Evolutionary conservation across 2,329 filamentous ascomycete species (phyloP), one percentile per base, ranked within the genome.

Genomic region (Aspergillus candidus): DNA sequence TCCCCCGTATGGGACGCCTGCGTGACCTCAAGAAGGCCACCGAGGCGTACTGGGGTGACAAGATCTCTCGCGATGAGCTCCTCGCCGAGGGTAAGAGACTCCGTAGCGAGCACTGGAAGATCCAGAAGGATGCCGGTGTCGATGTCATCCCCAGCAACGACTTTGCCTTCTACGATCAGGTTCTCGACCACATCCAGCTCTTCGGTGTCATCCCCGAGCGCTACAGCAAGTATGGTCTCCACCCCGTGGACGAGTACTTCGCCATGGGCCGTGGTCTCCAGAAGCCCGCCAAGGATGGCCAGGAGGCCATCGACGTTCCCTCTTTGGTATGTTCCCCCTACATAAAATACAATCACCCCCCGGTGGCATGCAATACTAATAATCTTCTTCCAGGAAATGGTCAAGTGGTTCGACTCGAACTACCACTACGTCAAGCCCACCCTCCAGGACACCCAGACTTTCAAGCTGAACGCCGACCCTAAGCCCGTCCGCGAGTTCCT

Each of bases 391-490:
- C 48, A 78, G 76, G 93, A 98, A 81, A 98, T 98, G 93, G 93
- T 98, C 64, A 98, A 98, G 81, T 98, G 93, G 93, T 98, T 98
- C 70, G 93, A 98, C 80, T 95, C 89, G 57, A 98, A 98, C 86
- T 98, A 98, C 84, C 93, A 97, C 82, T 98, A 98, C 73, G 93
- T 97, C 76, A 97, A 97, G 84, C 93, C 93, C 55, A 96, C 93
- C 52, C 82, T 98, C 58, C 89, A 96, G 75, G 84, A 96, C 76
- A 86, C 87, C 80, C 93, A 98, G 82, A 84, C 80, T 66, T 98
- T 98, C 84, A 90, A 85, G 75, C 88, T 98, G 52, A 73, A 78
- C 51, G 74, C 80, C 59, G 84, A 84, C 72, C 89, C 93, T 71
- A 98, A 98, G 85, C 89, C 93, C 60, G 87, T 98, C 56, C 77